Evolutionary conservation across 495 filamentous ascomycete genomes (phyloP), one percentile per base, ranked within the genome.

Genomic region (Neurospora tetraspora): DNA sequence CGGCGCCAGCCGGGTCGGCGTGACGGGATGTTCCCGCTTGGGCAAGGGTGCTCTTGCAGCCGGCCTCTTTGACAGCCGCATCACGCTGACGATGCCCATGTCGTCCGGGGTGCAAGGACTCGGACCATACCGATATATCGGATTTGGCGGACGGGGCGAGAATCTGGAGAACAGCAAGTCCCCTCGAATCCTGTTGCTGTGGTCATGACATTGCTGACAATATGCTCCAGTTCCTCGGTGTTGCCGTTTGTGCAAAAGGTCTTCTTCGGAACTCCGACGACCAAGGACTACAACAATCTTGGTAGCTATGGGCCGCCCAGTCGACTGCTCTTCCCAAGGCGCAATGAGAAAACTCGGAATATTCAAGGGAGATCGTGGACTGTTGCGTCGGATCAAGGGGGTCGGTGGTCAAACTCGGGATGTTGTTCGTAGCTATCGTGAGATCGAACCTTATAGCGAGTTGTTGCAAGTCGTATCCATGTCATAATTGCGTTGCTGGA

Each of bases 71-170:
- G 85, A 88, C 79, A 78, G 72, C 38, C 83, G 85, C 53, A 87
- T 88, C 77, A 85, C 86, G 6, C 71, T 88, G 11, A 88, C 86
- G 40, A 87, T 87, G 85, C 84, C 85, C 42, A 86, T 87, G 85
- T 85, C 84, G 74, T 83, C 83, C 45, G 85, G 86, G 4, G 82
- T 87, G 10, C 85, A 88, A 74, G 85, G 86, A 5, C 73, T 83
- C 10, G 86, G 85, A 0, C 86, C 85, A 31, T 88, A 88, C 77
- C 80, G 85, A 47, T 86, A 86, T 78, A 82, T 83, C 75, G 82
- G 78, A 39, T 75, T 87, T 16, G 85, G 82, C 78, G 86, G 86
- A 14, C 84, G 87, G 77, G 85, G 82, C 75, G 85, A 87, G 82
- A 87, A 79, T 68, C 78, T 87, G 1, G 85, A 87, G 81, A 87